Evolutionary conservation across 257 asterid species (phyloP), one percentile per base, ranked within the genome.

Genomic region (Schizonepeta tenuifolia): DNA sequence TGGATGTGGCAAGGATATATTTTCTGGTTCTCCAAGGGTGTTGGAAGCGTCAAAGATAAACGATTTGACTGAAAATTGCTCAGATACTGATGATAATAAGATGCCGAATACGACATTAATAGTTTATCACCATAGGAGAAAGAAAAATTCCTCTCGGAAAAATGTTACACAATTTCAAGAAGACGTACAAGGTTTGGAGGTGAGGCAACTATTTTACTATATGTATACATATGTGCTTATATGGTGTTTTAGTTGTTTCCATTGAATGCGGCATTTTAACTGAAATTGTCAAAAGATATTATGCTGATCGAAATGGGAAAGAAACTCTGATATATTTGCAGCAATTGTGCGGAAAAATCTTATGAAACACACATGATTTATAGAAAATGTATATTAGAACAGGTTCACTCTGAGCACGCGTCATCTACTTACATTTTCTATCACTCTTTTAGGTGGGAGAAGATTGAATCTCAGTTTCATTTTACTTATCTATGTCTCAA

Each of bases 71-170:
- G 20, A 53, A 18, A 67, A 65, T 74, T 53, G 22, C 65, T 43
- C 35, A 6, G 58, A 44, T 21, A 46, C 38, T 69, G 84, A 41
- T 21, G 72, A 76, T 64, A 20, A 47, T 50, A 64, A 62, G 66
- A 82, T 56, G 74, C 18, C 5, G 51, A 50, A 63, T 31, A 67
- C 77, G 12, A 70, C 69, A 1, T 2, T 77, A 14, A 72, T 9
- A 59, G 82, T 79, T 49, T 79, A 76, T 77, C 70, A 55, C 79
- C 78, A 77, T 31, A 72, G 72, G 72, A 78, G 80, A 78, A 81
- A 75, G 82, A 84, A 50, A 46, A 6, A 66, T 13, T 51, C 73
- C 14, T 46, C 80, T 20, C 33, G 69, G 49, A 77, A 31, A 75
- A 33, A 53, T 26, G 74, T 35, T 55, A 33, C 50, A 51, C 40